These are phyloP conservation scores for Aspergillus olivimuriae DNA, from an alignment of 495 filamentous ascomycete genomes.

Conservation along the genomic window DNA sequence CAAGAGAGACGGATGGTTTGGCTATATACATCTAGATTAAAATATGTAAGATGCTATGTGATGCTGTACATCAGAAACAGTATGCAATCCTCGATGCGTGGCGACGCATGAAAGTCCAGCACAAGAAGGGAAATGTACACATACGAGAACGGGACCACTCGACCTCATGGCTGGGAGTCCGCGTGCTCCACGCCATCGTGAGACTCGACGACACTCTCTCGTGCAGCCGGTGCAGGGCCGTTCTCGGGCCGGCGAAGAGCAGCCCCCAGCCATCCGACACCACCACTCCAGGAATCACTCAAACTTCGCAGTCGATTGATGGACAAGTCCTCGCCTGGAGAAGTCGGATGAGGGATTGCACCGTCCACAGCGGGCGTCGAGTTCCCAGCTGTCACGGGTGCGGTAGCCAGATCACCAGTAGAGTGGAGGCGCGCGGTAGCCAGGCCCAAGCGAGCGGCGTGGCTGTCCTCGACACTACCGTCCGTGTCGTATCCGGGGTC, in stretches of 20 bases:
- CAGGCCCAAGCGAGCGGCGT: constrained; percentile 15
- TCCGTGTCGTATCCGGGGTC: constrained; percentile 9
- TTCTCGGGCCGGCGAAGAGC: constrained; percentile 7
- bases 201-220: not conserved
- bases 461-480: constrained; percentile 8
- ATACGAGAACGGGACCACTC: too few species aligned
- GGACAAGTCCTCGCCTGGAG: constrained; percentile 16
- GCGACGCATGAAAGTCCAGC: too few species aligned
- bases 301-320: constrained; percentile 33
- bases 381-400: constrained; percentile 18
- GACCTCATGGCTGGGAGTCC: too few species aligned
- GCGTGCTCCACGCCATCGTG: not conserved
- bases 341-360: constrained; percentile 3
- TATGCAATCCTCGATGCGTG: not conserved
- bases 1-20: not conserved
- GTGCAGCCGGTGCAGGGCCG: not conserved
- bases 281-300: constrained; percentile 39
- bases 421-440: constrained; percentile 28
- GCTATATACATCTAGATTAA: not conserved
- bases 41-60: not conserved
- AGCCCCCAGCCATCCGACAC: constrained; percentile 39
- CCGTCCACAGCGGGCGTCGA: constrained; percentile 23
- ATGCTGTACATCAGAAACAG: too few species aligned
- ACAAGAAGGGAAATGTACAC: too few species aligned
- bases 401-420: constrained; percentile 17